Evolutionary conservation across 2,329 filamentous ascomycete genomes (phyloP), one percentile per base, ranked within the genome.

Genomic region (Trematosphaeria pertusa): DNA sequence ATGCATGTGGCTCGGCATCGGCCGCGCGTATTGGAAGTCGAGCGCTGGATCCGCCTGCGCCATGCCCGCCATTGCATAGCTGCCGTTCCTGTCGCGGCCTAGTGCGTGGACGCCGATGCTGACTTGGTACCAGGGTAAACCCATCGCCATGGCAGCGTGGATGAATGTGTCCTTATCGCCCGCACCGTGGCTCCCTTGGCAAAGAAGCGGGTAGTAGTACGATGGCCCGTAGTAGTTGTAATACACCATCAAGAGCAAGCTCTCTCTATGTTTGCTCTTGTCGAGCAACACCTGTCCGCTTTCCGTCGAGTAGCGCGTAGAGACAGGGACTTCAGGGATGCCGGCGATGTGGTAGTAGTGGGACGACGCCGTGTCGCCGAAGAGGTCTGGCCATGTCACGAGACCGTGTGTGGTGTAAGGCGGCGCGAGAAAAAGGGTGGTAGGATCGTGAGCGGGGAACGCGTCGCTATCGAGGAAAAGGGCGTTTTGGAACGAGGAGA

Each of bases 381-480:
- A 81, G 58, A 76, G 81, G 58, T 85, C 82, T 12, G 82, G 81
- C 81, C 81, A 85, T 12, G 78, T 75, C 12, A 85, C 72, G 41
- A 84, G 67, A 11, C 82, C 82, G 1, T 73, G 75, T 2, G 77
- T 76, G 5, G 56, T 71, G 62, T 79, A 85, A 0, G 80, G 79
- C 28, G 81, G 75, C 1, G 73, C 68, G n/a, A 74, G 65, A 53
- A 85, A 80, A 11, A 85, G 64, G 3, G 64, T 49, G 18, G 70
- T 69, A 0, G 77, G 76, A 40, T 78, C 70, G 34, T 73, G 69
- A 18, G 77, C 62, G 10, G 81, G 80, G 56, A 83, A 82, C 50
- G 75, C 75, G 57, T 84, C 81, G 44, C 79, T 78, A 57, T 85
- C 82, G 58, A 85, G 76, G 65, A 82, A 83, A 14, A 85, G 71